Evolutionary conservation across 331 rosid species (phyloP).

Genomic region (Erythrophleum ivorense): DNA sequence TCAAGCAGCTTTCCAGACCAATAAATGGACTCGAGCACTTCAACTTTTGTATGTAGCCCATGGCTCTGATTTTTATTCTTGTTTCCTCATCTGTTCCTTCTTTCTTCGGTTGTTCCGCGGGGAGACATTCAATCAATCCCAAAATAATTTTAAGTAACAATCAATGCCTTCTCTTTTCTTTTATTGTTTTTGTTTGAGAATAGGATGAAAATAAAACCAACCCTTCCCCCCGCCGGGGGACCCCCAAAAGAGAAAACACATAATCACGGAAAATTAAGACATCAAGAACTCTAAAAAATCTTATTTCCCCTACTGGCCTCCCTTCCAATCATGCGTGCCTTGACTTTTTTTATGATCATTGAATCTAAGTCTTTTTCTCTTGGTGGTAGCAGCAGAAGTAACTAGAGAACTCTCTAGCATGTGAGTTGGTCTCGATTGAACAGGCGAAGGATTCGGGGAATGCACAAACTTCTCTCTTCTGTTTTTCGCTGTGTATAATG

Average conservation of each 20-base stretch:
- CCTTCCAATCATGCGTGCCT: conserved; percentile 45
- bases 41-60: conserved; percentile 41
- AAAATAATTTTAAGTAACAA: conserved; percentile 37
- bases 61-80: conserved; percentile 38
- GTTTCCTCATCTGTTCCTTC: conserved; percentile 11
- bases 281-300: conserved; percentile 25
- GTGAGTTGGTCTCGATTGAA: conserved; percentile 38
- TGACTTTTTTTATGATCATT: conserved; percentile 41
- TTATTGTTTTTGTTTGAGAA: conserved; percentile 20
- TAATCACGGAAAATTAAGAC: conserved; percentile 8
- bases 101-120: conserved; percentile 24
- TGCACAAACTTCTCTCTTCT: conserved; percentile 40
- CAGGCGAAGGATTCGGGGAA: conserved; percentile 45
- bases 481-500: conserved; percentile 43
- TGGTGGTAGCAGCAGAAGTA: conserved; percentile 44
- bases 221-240: no score
- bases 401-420: conserved; percentile 50
- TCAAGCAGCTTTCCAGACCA: conserved; percentile 41
- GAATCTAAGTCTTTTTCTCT: conserved; percentile 67
- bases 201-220: background rate
- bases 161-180: conserved; percentile 29
- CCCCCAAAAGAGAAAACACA: conserved; percentile 18
- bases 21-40: conserved; percentile 36
- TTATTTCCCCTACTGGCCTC: conserved; percentile 43
- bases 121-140: conserved; percentile 39